Base-by-base conservation (phyloP, 352 stramenopile species). In the Pythium diclinum region DNA sequence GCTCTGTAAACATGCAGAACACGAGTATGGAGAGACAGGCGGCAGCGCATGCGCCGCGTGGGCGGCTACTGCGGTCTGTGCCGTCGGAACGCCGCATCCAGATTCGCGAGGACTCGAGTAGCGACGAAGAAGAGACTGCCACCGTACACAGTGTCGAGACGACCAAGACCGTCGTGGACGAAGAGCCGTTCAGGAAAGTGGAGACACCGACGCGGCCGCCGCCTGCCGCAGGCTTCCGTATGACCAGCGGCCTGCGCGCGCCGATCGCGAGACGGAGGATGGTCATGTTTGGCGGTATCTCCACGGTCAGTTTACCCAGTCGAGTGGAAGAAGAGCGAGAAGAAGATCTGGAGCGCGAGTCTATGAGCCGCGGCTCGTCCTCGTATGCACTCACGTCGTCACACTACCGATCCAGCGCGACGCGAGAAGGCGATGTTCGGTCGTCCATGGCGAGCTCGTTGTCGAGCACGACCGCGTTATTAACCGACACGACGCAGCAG, bases 371-470 rank as follows among this genome's bases (percentile, higher is more conserved):
- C 10, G 63, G 55, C 36, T 64, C 56, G 38, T 64, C 56, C 14
- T 56, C 48, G 13, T 36, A 57, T 16, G 58, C 32, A 21, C 25
- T 62, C 17, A 54, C 64, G 28, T 13, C 52, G 36, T 62, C 63
- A 0, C 63, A 59, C 1, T 42, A 36, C 9, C 38, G 46, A 7
- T 73, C 68, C 0, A 61, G 38, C 25, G 25, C 25, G 0, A 28
- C 25, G 25, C 25, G 25, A 17, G 49, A 71, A 33, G 65, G 61
- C 4, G 73, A 72, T 3, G 61, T 75, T 51, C 64, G 77, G 40
- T 67, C 73, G 0, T 86, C 78, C 0, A 69, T 73, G 16, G 72
- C 75, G 63, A 74, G 68, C 1, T 86, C 75, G 6, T 54, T 71
- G 11, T 72, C 65, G 7, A 67, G 59, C 38, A 67, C 59, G 14